Evolutionary conservation across 106 monocot genomes (phyloP).

Genomic region (Allium fistulosum): DNA sequence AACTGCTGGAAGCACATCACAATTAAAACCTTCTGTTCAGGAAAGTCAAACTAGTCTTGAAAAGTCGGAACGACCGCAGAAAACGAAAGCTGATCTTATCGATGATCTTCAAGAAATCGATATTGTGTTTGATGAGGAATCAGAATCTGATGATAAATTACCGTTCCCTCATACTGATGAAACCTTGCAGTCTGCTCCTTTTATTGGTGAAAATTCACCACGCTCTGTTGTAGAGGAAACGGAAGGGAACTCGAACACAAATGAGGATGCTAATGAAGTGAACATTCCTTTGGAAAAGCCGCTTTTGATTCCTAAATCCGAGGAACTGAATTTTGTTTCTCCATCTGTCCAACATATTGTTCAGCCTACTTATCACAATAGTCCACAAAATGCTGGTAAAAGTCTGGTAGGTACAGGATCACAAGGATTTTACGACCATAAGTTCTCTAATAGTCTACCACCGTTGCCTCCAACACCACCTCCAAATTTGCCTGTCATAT

Average conservation of each 20-base stretch:
- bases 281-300: conserved; percentile 27
- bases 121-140: conserved; percentile 94
- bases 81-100: conserved; percentile 62
- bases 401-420: conserved; percentile 22
- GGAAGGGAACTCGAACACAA: conserved; percentile 44
- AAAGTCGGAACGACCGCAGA: conserved; percentile 48
- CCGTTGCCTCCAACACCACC: conserved; percentile 86
- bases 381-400: conserved; percentile 29
- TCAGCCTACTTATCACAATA: conserved; percentile 26
- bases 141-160: conserved; percentile 83
- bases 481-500: conserved; percentile 36
- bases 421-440: conserved; percentile 51
- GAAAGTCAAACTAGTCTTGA: conserved; percentile 27
- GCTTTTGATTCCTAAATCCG: conserved; percentile 36
- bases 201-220: conserved; percentile 69
- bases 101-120: conserved; percentile 88
- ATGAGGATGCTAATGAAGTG: conserved; percentile 24
- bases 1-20: conserved; percentile 39
- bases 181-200: conserved; percentile 48
- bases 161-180: conserved; percentile 91
- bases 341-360: conserved; percentile 21
- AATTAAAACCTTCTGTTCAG: conserved; percentile 27
- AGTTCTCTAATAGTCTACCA: conserved; percentile 44
- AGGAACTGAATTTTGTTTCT: conserved; percentile 37
- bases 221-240: conserved; percentile 66